Evolutionary conservation across 129 eudicot genomes (phyloP).

Genomic region (Tagetes patula): DNA sequence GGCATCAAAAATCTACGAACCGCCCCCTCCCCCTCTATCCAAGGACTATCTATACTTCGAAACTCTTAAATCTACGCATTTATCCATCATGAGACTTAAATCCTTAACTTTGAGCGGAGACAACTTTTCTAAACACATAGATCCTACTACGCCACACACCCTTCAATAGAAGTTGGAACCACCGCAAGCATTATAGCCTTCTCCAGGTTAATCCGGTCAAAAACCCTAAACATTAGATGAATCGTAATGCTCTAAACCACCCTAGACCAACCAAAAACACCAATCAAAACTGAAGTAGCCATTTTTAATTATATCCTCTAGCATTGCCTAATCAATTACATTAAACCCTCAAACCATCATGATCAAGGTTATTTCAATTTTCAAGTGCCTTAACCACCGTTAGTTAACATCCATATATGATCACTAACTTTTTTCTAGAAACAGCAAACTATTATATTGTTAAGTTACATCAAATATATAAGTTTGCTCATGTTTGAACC

Average conservation of each 20-base stretch:
- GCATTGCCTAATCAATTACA: background rate
- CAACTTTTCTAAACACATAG: too few relatives aligned
- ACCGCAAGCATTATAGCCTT: background rate
- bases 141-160: too few relatives aligned
- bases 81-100: too few relatives aligned
- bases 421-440: background rate
- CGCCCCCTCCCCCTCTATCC: too few relatives aligned
- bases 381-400: background rate
- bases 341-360: background rate
- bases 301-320: background rate
- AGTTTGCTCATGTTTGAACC: too few relatives aligned
- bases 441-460: too few relatives aligned
- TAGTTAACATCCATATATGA: background rate
- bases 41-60: too few relatives aligned
- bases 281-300: background rate
- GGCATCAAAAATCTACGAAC: too few relatives aligned
- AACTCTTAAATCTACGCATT: too few relatives aligned
- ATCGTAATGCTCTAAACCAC: background rate
- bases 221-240: background rate
- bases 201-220: background rate
- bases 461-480: too few relatives aligned
- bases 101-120: too few relatives aligned
- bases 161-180: background rate
- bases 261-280: background rate
- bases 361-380: background rate